Percentiles rank a stretch among this genome's conserved stretches.
These are phyloP conservation scores for Sugiyamaella sp. DNA, from an alignment of 1,139 yeast genomes.

Conservation along the genomic window DNA sequence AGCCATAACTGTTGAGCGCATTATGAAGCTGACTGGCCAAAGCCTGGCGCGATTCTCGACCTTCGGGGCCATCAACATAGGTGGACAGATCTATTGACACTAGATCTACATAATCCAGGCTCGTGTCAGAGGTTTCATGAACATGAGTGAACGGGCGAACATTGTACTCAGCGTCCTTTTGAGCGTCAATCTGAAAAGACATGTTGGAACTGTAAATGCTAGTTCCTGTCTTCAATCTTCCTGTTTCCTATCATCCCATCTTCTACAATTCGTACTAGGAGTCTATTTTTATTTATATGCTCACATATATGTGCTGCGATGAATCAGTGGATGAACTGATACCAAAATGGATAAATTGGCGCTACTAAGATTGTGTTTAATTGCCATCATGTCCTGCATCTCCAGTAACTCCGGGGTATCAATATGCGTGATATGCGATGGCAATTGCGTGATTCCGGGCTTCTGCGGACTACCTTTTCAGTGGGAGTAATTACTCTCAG, in stretches of 20 bases:
- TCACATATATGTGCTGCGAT: too few species aligned
- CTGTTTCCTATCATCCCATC: too few species aligned
- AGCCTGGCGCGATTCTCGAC: constrained; percentile 36
- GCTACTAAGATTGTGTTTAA: not conserved
- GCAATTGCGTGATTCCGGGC: constrained; percentile 11
- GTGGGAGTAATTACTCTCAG: too few species aligned
- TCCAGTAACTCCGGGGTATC: constrained; percentile 16
- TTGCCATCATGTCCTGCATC: constrained; percentile 6
- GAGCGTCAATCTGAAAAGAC: not conserved
- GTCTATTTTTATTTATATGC: too few species aligned
- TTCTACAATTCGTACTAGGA: too few species aligned
- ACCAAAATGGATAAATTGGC: constrained; percentile 11
- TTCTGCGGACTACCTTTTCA: too few species aligned
- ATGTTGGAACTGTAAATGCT: too few species aligned
- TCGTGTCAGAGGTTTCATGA: constrained; percentile 30
- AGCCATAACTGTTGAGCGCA: constrained; percentile 51
- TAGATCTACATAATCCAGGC: constrained; percentile 38
- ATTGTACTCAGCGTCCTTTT: constrained; percentile 38
- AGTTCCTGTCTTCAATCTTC: too few species aligned
- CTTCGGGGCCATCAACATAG: constrained; percentile 46
- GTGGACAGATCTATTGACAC: constrained; percentile 47
- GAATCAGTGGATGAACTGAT: not conserved
- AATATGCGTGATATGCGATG: constrained; percentile 2
- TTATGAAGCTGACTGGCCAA: constrained; percentile 45
- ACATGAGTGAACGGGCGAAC: constrained; percentile 46